Base-by-base conservation (phyloP, 331 rosid genomes). In the Arachis monticola region DNA sequence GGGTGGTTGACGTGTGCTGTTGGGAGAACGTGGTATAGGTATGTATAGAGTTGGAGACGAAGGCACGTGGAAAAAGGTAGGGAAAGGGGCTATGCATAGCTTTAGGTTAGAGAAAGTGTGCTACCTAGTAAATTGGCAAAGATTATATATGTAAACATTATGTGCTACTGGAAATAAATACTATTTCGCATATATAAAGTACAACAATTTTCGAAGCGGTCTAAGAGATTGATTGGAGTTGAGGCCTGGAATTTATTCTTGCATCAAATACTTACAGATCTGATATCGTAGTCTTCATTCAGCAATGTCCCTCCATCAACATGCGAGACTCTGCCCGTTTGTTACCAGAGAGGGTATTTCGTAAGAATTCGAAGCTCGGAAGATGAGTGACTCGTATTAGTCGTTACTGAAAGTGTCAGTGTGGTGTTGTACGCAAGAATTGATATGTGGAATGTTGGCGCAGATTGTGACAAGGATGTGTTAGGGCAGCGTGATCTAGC, bases 281-380 rank as follows among this genome's bases (percentile, higher is more conserved):
- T 88, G 58, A 90, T 77, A 85, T 94, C 96, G 42, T 67, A 87
- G 83, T 94, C 99, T 86, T 94, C 99, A 70, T 92, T 94, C 67
- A 94, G 81, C 79, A 87, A 84, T 72, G 87, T 87, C 53, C 97
- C 95, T 70, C 95, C 96, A 87, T 94, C 96, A 79, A 84, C 91
- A 82, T 94, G n/a, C 89, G 40, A 83, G 41, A 17, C 81, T 84
- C n/a, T 13, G 99, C 97, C 79, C 91, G 85, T 85, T 88, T 88
- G n/a, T n/a, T n/a, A n/a, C 87, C 88, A 96, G 66, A 94, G 92
- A 80, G 90, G 96, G 79, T 92, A 94, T 79, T 82, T 92, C 99
- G 92, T n/a, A n/a, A n/a, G 71, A 70, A 82, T 76, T 68, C 56
- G 75, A 11, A 82, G 70, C 10, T 48, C 70, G 67, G 8, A 30